phyloP scores from a whole-genome alignment of 306 rosid genomes.

The Geum urbanum region DNA sequence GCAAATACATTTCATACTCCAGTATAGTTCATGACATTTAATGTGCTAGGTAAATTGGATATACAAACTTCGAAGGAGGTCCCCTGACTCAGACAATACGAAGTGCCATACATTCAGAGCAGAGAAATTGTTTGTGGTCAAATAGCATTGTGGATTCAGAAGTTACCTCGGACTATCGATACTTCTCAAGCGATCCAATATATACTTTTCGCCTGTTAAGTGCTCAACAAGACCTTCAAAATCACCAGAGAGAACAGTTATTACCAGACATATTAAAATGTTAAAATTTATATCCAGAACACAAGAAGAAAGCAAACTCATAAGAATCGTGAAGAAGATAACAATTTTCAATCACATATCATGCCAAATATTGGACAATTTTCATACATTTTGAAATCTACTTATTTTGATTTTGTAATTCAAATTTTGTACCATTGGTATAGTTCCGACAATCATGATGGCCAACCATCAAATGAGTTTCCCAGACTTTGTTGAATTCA shows the following conservation, averaged over 20 bases:
- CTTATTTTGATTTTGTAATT: background rate
- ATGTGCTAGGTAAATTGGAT: background rate
- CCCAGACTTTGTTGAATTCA: constrained; percentile 68
- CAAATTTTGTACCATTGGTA: constrained; percentile 57
- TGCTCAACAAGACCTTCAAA: constrained; percentile 64
- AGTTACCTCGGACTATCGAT: constrained; percentile 24
- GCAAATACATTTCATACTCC: too few species aligned
- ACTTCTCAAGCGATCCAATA: constrained; percentile 57
- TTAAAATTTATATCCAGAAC: too few species aligned
- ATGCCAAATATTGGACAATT: background rate
- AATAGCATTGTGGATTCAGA: constrained; percentile 1
- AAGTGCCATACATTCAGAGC: background rate
- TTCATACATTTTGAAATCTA: background rate
- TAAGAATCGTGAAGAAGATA: background rate
- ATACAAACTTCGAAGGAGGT: too few species aligned
- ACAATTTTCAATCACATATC: background rate
- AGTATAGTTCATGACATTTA: background rate
- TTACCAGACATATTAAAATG: background rate
- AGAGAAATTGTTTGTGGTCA: background rate
- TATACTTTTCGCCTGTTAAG: constrained; percentile 61
- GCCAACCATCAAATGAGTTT: constrained; percentile 55
- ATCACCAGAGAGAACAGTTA: background rate
- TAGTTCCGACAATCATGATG: constrained; percentile 76
- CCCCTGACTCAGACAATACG: background rate
- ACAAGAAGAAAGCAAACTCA: background rate